Base-by-base conservation (phyloP, 1,139 yeast species). In the Kodamaea sp. region DNA sequence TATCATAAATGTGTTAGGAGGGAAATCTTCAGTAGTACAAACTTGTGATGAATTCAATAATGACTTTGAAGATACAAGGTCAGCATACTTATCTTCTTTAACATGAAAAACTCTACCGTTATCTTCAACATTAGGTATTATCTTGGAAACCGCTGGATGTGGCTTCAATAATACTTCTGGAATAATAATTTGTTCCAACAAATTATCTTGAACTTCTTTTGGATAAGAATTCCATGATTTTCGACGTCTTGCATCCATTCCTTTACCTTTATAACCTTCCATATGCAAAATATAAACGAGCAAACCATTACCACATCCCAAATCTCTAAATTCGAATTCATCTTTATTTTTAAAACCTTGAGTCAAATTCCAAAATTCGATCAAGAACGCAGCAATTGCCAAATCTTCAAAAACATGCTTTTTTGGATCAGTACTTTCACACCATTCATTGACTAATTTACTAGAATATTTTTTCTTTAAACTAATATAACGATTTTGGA, bases 321-420 rank as follows among this genome's bases (percentile, higher is more conserved):
- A 61, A 59, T 92, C 98, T 44, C 94, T 74, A 55, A 90, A 90
- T 48, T 83, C 81, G 56, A 87, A 79, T 10, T 65, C 65, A 2
- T 63, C 55, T 27, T 68, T 67, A 29, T 61, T 61, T 28, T 63
- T 56, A 32, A 33, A 41, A n/a, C 57, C 59, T 48, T 82, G 85
- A 41, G 78, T 76, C 34, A 73, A 66, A 6, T 65, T 65, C 97
- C 97, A 90, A 29, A 87, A 71, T 58, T 87, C 96, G n/a, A 90
- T 84, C 43, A 92, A 67, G 52, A 90, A 92, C 0, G 97, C 96
- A 0, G 97, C 97, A 49, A 92, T 90, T 2, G 96, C 95, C 40
- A 92, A 75, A 57, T 92, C 98, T 65, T 92, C 98, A 64, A 90
- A 92, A 0, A 90, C 97, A 62, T 92, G 98, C 58, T 92, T 92